Evolutionary conservation across 2,329 filamentous ascomycete species (phyloP), one percentile per base, ranked within the genome.

Genomic region (Macrophomina phaseolina): DNA sequence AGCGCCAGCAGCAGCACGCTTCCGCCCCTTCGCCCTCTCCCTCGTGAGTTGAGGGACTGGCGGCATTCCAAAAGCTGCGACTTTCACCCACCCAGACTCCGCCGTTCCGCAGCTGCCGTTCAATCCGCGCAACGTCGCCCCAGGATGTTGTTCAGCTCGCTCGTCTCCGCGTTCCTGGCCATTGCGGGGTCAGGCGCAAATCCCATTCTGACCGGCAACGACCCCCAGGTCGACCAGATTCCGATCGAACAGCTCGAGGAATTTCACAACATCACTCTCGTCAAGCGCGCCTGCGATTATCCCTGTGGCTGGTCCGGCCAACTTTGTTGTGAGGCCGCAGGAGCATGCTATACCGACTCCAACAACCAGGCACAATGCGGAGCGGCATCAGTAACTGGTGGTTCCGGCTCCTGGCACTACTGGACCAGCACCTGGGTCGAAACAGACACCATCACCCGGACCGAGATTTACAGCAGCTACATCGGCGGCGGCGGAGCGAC

Each of bases 351-450:
- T 68, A 75, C 72, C 49, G 76, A 79, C 61, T 63, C 55, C 9
- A 73, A 74, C 70, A 73, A 76, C 65, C 72, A 78, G 68, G 78
- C 78, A 32, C 71, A 76, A 52, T 80, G 78, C 69, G 72, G 70
- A 32, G 55, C 67, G 38, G 73, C 70, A 4, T 72, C 70, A 6
- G 71, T 69, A 40, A 69, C 69, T 62, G 72, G 68, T 49, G 71
- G 65, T 53, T 70, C 69, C 40, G 84, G 83, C n/a, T 75, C 79
- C 68, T 89, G 86, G 85, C 74, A 84, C 68, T 84, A 83, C 75
- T 86, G 80, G 72, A 89, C 87, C 18, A 85, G 85, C 2, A 87
- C 84, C 5, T 88, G 79, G 71, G 80, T 85, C 12, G 82, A 87
- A 73, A 88, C 85, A 12, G 83, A 85, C 63, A 83, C 84, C 68